Base-by-base conservation (phyloP, 2,329 filamentous ascomycete genomes). In the Aciculosporium take region DNA sequence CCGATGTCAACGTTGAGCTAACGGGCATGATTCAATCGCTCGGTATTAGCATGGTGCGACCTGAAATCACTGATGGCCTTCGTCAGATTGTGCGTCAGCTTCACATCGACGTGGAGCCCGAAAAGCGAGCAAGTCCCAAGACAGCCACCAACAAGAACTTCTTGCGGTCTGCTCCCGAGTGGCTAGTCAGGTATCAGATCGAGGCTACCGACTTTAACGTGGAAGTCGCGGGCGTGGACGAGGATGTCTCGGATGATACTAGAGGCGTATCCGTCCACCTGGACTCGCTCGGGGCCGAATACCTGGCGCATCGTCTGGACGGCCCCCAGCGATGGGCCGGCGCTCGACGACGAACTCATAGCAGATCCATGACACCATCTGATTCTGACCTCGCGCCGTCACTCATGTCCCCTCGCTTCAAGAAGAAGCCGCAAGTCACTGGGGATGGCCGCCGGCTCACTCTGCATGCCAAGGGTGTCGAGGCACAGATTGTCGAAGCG, bases 1-100 rank as follows among this genome's bases (percentile, higher is more conserved):
- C 88, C 0, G 81, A 95, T 49, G 75, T 95, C 7, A 81, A 82
- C 36, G 87, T 96, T 8, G 76, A 86, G 41, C 76, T 81, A 9
- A 81, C 76, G 38, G 87, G 84, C 17, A 85, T 78, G 46, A 65
- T 95, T 2, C 84, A 94, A 55, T 93, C 86, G 0, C 88, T 93
- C 49, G 84, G 85, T 1, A 71, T 94, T 37, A 91, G 87, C 54
- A 81, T 98, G 69, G 80, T 95, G 7, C 79, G 89, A 18, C 81
- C 85, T 5, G 91, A 98, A 55, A 94, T 98, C 44, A 91, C 81
- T 41, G 83, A 93, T 53, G 93, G 91, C 18, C 71, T 98, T 25
- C 84, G 84, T 20, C 86, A 96, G 57, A 95, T 98, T 47, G 77
- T 95, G 12, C 76, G 79, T 32, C 87, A 96, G 54, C 70, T 95